Conservation (phyloP, 352 stramenopile genomes). For the Blastocystis sp. region DNA sequence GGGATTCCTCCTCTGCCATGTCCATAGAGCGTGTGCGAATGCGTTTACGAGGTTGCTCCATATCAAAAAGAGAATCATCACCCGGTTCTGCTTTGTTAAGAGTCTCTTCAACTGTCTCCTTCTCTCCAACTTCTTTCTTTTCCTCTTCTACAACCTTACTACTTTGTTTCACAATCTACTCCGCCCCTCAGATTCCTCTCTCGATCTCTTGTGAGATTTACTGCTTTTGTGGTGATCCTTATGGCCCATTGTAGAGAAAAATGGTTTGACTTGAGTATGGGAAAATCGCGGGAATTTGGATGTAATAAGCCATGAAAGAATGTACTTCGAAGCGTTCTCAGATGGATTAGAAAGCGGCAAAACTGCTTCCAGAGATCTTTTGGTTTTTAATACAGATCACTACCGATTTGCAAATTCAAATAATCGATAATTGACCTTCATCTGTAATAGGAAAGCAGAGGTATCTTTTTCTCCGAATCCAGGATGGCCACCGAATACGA, state of each 20-base stretch:
- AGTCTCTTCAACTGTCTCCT: neutral
- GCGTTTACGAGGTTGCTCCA: neutral
- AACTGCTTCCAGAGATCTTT: too few relatives aligned
- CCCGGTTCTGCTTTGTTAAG: neutral
- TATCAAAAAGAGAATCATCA: neutral
- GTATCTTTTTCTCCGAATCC: too few relatives aligned
- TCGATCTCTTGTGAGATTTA: conserved; percentile 36
- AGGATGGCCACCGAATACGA: too few relatives aligned
- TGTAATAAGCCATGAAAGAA: too few relatives aligned
- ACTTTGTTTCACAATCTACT: neutral
- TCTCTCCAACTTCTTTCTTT: neutral
- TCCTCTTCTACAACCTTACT: neutral
- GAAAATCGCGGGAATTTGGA: neutral
- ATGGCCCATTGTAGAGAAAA: conserved; percentile 9
- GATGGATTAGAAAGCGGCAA: too few relatives aligned
- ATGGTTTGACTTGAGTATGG: neutral
- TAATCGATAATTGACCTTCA: too few relatives aligned
- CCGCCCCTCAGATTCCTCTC: neutral
- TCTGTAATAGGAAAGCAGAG: too few relatives aligned
- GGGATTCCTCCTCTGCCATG: conserved; percentile 31
- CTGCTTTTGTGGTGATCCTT: neutral
- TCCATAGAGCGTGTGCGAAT: conserved; percentile 62
- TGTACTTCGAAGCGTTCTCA: too few relatives aligned
- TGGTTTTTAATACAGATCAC: too few relatives aligned
- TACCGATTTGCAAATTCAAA: too few relatives aligned